Evolutionary conservation across 1,284 basidiomycete species (phyloP), one percentile per base, ranked within the genome.

Genomic region (Coniophora puteana): DNA sequence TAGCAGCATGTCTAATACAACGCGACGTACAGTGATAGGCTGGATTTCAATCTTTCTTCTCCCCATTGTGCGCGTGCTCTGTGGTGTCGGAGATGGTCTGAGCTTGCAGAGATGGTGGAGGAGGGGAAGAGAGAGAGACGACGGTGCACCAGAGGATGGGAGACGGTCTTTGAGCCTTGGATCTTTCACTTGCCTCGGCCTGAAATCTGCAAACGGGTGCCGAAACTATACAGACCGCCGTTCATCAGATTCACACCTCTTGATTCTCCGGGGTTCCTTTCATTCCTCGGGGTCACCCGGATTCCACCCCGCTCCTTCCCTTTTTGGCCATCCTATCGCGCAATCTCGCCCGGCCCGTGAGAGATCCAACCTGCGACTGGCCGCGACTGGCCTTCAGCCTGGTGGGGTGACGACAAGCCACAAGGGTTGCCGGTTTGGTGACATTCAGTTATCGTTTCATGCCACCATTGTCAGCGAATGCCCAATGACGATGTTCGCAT

Each of bases 1-100:
- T 51, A 49, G 45, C 44, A 41, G 40, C 40, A 35, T 41, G 47
- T 45, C 38, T 38, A 54, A 52, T 36, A 46, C 38, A 44, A 46
- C 37, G 29, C 30, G 47, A 71, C 80, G 56, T 52, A 87, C 84
- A 24, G 79, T 78, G 55, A 93, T 92, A 49, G 89, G 89, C 55
- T 87, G 82, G 46, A 93, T 93, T 65, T 88, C 86, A 59, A 93
- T 93, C 74, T 93, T 93, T 69, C 90, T 72, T 59, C 89, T 72
- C 46, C 90, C 90, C 90, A 91, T 90, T 47, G 48, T 18, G 44
- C 43, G n/a, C n/a, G n/a, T n/a, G n/a, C n/a, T n/a, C n/a, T n/a
- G n/a, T n/a, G n/a, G n/a, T n/a, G n/a, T n/a, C n/a, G n/a, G n/a
- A n/a, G n/a, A n/a, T 47, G 38, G 10, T 5, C 20, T 26, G 2